Evolutionary conservation across 73 alveolate genomes (phyloP), one percentile per base, ranked within the genome.

Genomic region (Blepharisma japonicum): DNA sequence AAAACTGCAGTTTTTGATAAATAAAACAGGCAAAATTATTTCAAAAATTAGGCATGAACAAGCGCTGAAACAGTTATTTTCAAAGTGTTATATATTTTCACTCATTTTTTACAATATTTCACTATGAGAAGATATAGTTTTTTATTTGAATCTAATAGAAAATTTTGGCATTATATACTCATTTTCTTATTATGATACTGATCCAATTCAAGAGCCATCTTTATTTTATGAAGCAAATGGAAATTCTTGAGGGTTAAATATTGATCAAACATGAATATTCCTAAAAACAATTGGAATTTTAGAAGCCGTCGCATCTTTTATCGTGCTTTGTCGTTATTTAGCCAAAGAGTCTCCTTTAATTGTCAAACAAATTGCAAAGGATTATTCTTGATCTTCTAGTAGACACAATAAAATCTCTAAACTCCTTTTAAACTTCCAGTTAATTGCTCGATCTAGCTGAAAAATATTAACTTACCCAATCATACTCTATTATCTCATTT

Each of bases 11-110:
- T 97, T 92, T 32, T 84, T 96, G 27, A 78, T 96, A 55, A 83
- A 87, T 38, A 91, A 85, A 55, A 80, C 91, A 11, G 92, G 90
- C 6, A 93, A 94, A 56, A 82, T 96, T 14, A 93, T 92, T 76
- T 97, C 94, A 78, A 98, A 93, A 82, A 92, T 96, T 91, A 91
- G 91, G 80, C 97, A 94, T 77, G 97, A 92, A 70, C 93, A 90
- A 76, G 71, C 81, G 67, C 88, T 92, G 18, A 80, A 89, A 61
- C 91, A 87, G 84, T 81, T 84, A 81, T 91, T 20, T 77, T 74
- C 46, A 42, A 83, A 83, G 70, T 90, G 72, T 83, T 90, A 80
- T 79, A 81, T 67, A 55, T 77, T 67, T 81, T 94, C 84, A 68
- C 82, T 82, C 5, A 55, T 92, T 0, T 77, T 88, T 11, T 77